Conservation (phyloP, 106 monocot species). For the Allium fistulosum region DNA sequence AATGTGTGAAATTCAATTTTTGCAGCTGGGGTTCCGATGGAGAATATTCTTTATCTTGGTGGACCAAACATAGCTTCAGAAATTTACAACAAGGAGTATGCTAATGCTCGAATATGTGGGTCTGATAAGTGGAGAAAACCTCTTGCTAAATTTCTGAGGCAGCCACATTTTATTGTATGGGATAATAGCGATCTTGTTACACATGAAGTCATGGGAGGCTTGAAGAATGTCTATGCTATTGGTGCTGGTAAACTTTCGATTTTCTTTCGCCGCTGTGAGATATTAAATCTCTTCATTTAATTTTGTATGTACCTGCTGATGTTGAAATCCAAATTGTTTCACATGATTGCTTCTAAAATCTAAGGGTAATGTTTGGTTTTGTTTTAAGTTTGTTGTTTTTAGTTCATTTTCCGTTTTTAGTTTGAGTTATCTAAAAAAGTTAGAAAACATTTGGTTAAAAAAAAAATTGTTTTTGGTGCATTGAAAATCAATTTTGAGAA, state of each 20-base stretch:
- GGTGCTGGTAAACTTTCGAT: constrained; percentile 60
- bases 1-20: background rate
- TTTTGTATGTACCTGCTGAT: no score
- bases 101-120: constrained; percentile 93
- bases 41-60: constrained; percentile 90
- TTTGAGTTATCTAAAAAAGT: no score
- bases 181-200: constrained; percentile 91
- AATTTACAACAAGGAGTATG: constrained; percentile 94
- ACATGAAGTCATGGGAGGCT: constrained; percentile 95
- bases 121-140: constrained; percentile 88
- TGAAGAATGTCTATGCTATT: constrained; percentile 96
- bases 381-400: background rate
- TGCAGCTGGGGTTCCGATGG: constrained; percentile 82
- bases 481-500: no score
- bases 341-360: background rate
- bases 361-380: background rate
- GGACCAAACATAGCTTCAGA: constrained; percentile 96
- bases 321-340: background rate
- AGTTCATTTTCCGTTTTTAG: no score
- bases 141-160: constrained; percentile 81
- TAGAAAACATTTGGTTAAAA: no score
- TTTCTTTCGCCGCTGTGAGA: background rate
- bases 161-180: constrained; percentile 95
- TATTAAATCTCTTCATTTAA: background rate
- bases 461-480: no score